Evolutionary conservation across 345 rosid species (phyloP), one percentile per base, ranked within the genome.

Genomic region (Pelargonium nanum): DNA sequence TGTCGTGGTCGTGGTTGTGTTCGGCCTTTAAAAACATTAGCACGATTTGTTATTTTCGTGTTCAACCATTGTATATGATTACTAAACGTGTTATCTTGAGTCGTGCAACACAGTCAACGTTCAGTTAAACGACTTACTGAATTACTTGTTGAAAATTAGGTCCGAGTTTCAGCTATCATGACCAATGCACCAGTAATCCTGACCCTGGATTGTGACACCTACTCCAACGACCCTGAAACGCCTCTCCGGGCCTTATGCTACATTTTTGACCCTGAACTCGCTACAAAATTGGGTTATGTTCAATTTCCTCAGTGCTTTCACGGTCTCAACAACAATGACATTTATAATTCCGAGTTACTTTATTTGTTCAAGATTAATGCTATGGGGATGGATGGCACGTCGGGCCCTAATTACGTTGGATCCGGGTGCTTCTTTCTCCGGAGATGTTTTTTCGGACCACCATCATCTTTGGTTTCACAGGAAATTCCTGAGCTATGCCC

Each of bases 131-230:
- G 56, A 12, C 54, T 61, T 16, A 26, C 26, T 10, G 53, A 24
- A 19, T 22, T 61, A 50, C 7, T n/a, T 8, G 19, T 15, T 65
- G 25, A 45, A 57, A 16, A 72, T 58, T 63, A 89, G 96, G 58
- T 92, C 24, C 78, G 98, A 6, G 96, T 89, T 6, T 92, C 98
- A 5, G 77, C 78, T 0, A 62, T 60, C 52, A 72, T 89, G 83
- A 85, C 85, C 28, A 89, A 92, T 64, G 80, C 87, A 13, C 86
- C 91, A 0, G 55, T 92, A 26, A 62, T 88, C 44, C 68, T 89
- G 69, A 82, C 90, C 19, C 64, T 84, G 28, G 98, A 92, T 17
- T 86, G 98, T 60, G 98, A 92, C 76, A 86, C 78, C 82, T 68
- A 76, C 64, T 89, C 96, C 0, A 92, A 86, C 65, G 82, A 89